These are phyloP conservation scores for Herpetospermum pedunculosum DNA, from an alignment of 306 rosid genomes.

Conservation along the genomic window DNA sequence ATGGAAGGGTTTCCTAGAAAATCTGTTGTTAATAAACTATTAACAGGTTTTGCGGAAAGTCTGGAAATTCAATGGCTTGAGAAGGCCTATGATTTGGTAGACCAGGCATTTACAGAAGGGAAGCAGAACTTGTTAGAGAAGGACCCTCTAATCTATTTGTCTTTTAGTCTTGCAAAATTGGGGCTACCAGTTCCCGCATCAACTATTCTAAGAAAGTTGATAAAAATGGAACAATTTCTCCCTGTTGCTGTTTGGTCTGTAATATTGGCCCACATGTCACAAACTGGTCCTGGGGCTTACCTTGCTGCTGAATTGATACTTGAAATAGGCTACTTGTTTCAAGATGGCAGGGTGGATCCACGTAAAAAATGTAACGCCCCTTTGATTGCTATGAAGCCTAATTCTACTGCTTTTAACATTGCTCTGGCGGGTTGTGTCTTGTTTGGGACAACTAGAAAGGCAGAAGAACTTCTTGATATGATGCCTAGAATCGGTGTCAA, in stretches of 20 bases:
- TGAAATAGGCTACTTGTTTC: slow-evolving; percentile 80
- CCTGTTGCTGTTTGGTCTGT: slow-evolving; percentile 74
- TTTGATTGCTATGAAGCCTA: slow-evolving; percentile 67
- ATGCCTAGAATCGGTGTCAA: slow-evolving; percentile 74
- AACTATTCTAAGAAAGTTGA: slow-evolving; percentile 55
- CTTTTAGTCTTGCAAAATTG: slow-evolving; percentile 59
- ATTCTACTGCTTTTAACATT: slow-evolving; percentile 54
- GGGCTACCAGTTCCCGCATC: slow-evolving; percentile 53
- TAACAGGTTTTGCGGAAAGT: slow-evolving; percentile 45
- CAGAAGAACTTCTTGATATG: slow-evolving; percentile 79
- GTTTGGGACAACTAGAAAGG: slow-evolving; percentile 60
- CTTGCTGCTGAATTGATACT: slow-evolving; percentile 74
- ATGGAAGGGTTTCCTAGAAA: slow-evolving; percentile 81
- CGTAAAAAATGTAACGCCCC: slow-evolving; percentile 64
- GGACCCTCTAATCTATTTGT: slow-evolving; percentile 58
- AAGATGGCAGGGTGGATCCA: slow-evolving; percentile 67
- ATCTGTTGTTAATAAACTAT: slow-evolving; percentile 43
- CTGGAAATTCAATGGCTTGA: slow-evolving; percentile 42
- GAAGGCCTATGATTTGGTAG: slow-evolving; percentile 66
- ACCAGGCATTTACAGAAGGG: slow-evolving; percentile 40
- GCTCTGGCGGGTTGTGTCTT: slow-evolving; percentile 70
- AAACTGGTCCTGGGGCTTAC: slow-evolving; percentile 63
- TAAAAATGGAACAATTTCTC: slow-evolving; percentile 51
- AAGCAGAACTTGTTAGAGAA: slow-evolving; percentile 56
- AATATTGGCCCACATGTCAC: slow-evolving; percentile 61